Percentiles rank a stretch among this genome's conserved stretches.
These are phyloP conservation scores for Helichrysum umbraculigerum DNA, from an alignment of 129 eudicot genomes.

Conservation along the genomic window DNA sequence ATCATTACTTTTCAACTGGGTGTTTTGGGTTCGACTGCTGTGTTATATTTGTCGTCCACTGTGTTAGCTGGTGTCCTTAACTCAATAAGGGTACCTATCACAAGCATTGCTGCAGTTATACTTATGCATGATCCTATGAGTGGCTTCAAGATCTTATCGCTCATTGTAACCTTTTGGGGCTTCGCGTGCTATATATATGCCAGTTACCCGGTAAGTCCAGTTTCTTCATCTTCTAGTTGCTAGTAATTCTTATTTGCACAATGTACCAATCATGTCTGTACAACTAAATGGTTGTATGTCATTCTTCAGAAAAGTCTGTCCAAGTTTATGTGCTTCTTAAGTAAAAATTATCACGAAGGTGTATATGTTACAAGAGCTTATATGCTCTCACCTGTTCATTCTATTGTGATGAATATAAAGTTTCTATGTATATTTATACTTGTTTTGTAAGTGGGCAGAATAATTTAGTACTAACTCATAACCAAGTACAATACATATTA, in stretches of 20 bases:
- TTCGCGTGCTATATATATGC: conserved; percentile 77
- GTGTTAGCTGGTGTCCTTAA: conserved; percentile 89
- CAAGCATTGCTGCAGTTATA: conserved; percentile 87
- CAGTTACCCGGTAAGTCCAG: conserved; percentile 43
- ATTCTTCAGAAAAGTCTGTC: neutral
- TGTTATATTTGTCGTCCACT: conserved; percentile 73
- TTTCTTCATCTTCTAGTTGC: conserved; percentile 26
- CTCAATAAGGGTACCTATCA: conserved; percentile 78
- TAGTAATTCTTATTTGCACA: conserved; percentile 13
- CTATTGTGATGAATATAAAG: neutral
- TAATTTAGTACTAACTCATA: too few species aligned
- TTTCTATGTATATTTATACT: neutral
- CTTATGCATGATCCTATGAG: conserved; percentile 88
- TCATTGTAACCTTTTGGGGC: conserved; percentile 87
- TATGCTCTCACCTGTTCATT: neutral
- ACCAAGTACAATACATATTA: too few species aligned
- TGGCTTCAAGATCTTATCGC: conserved; percentile 87
- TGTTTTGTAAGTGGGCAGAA: too few species aligned
- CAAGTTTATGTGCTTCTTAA: neutral
- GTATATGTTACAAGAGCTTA: neutral
- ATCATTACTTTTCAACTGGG: conserved; percentile 76
- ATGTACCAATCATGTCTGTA: neutral
- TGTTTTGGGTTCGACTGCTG: conserved; percentile 74
- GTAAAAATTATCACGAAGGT: neutral
- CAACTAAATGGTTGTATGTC: neutral